Evolutionary conservation across 345 rosid species (phyloP), one percentile per base, ranked within the genome.

Genomic region (Gossypium herbaceum): DNA sequence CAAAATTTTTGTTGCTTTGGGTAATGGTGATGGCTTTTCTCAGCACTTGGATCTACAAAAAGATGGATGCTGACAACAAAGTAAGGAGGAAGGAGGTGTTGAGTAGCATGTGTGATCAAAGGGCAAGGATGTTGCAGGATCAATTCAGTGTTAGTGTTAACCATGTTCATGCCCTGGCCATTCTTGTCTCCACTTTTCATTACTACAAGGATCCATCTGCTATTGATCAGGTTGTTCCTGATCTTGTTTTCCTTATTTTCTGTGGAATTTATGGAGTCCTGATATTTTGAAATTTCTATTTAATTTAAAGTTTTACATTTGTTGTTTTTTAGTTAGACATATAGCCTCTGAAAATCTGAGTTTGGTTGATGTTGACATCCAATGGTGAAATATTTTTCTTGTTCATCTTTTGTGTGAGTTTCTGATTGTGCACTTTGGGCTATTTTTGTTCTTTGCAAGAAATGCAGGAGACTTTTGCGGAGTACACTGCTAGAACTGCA

Each of bases 111-210:
- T 95, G 99, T 85, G 98, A 95, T 79, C 93, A 91, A 74, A 85
- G 99, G 80, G 97, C 99, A 0, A 87, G 99, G 74, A 95, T 95
- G 98, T 79, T 95, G 86, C 97, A 95, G 76, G 99, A 95, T 85
- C 99, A 90, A 71, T 95, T 95, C 76, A 90, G 81, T 87, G 99
- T 95, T 77, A 92, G 98, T 81, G 99, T 92, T 69, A 95, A 95
- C 75, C 99, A 95, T 87, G 98, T 95, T 58, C 99, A 95, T 73
- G 99, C 98, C 73, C 89, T 95, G 74, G 97, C 99, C 73, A 87
- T 95, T 80, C 97, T 95, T 67, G 96, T 95, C 82, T 95, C 99
- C 64, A 92, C 99, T 74, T 95, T 95, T 68, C 97, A 91, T 80
- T 95, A 90, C 85, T 89, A 83, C 88, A 92, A 88, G 86, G 89